A percentile compares a stretch with the other conserved stretches of the same genome.
These are phyloP conservation scores for Physcomitrellopsis africana DNA, from an alignment of 225 moss, liverwort and hornwort species.

Conservation along the genomic window DNA sequence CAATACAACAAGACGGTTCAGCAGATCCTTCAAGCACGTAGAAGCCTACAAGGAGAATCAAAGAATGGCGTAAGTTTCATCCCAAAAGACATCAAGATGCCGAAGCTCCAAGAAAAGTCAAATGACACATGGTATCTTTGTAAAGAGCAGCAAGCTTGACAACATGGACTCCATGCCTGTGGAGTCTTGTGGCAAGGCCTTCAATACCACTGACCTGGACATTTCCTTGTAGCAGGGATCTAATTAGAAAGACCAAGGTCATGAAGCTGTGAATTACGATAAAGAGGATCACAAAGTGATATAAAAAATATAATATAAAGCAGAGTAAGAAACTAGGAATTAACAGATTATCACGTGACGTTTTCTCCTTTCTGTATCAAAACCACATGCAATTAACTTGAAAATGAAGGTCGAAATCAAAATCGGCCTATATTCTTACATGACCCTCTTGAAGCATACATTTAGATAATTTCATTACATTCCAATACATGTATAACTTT, in stretches of 20 bases:
- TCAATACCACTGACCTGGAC: conserved; percentile 56
- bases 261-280: conserved; percentile 27
- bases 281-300: conserved; percentile 20
- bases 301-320: not conserved
- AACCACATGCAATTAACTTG: not conserved
- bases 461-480: not conserved
- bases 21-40: conserved; percentile 20
- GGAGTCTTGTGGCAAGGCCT: conserved; percentile 56
- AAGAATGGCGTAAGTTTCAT: conserved; percentile 10
- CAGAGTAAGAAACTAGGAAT: not conserved
- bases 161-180: conserved; percentile 46
- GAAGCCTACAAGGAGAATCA: not conserved
- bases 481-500: not conserved
- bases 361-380: not conserved
- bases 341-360: not conserved
- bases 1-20: conserved; percentile 1
- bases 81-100: conserved; percentile 14
- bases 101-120: not conserved
- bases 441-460: not conserved
- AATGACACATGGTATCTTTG: conserved; percentile 20
- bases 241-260: conserved; percentile 42
- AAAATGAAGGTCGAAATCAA: conserved; percentile 5
- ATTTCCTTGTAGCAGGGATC: conserved; percentile 47
- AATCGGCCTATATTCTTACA: not conserved
- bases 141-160: conserved; percentile 3